Evolutionary conservation across 179 eudicot genomes (phyloP).

Genomic region (Camellia oleifera): DNA sequence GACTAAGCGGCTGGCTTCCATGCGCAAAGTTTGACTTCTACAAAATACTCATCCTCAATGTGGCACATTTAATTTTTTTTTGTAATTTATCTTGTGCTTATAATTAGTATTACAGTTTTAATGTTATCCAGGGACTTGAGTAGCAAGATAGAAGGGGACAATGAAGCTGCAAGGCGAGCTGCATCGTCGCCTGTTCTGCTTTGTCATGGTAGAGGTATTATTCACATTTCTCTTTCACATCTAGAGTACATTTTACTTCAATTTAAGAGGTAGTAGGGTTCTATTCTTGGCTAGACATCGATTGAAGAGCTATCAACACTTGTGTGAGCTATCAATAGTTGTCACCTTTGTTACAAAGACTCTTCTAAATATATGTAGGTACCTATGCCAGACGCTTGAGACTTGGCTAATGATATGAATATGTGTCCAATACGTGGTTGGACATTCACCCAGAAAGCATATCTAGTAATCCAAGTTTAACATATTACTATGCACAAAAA

Average conservation of each 20-base stretch:
- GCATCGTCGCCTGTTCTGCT: slow-evolving; percentile 75
- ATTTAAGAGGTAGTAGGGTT: neutral
- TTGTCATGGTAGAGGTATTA: slow-evolving; percentile 82
- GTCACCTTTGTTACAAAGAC: too few species aligned
- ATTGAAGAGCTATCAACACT: too few species aligned
- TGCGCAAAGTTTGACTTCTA: slow-evolving; percentile 63
- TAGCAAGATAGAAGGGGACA: slow-evolving; percentile 48
- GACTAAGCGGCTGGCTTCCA: slow-evolving; percentile 96
- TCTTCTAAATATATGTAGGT: too few species aligned
- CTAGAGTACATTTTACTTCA: neutral
- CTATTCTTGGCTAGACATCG: neutral
- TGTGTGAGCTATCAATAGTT: too few species aligned
- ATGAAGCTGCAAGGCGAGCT: slow-evolving; percentile 61
- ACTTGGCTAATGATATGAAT: too few species aligned
- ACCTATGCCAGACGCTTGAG: too few species aligned
- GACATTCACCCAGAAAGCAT: too few species aligned
- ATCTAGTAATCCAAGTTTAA: too few species aligned
- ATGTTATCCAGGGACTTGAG: slow-evolving; percentile 45
- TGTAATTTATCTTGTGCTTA: neutral
- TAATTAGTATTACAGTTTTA: neutral
- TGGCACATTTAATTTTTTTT: neutral
- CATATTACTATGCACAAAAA: too few species aligned
- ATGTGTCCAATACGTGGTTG: too few species aligned
- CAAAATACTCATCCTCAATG: neutral
- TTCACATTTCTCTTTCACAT: neutral